Conservation (phyloP, 192 early-diverging fungal genomes). For the Dispira parvispora region DNA sequence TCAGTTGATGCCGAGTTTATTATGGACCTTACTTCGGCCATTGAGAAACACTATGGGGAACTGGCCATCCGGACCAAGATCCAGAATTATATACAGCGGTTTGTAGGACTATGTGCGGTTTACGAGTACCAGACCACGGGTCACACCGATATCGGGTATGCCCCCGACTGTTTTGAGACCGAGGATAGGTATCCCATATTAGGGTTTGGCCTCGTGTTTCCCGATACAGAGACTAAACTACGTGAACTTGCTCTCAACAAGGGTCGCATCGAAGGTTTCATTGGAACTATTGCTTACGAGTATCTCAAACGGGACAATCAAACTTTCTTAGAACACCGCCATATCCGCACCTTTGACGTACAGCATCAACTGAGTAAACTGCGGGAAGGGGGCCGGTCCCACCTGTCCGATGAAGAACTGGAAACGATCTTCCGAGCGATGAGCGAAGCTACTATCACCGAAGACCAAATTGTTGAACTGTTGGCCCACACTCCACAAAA, state of each 20-base stretch:
- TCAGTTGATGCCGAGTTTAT: constrained; percentile 25
- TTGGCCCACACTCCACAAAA: constrained; percentile 56
- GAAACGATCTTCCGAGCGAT: constrained; percentile 52
- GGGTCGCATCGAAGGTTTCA: constrained; percentile 77
- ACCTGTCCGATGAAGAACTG: constrained; percentile 40
- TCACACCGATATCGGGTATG: constrained; percentile 38
- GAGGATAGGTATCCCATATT: constrained; percentile 31
- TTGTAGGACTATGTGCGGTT: constrained; percentile 59
- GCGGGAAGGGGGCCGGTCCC: constrained; percentile 19
- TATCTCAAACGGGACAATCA: constrained; percentile 45
- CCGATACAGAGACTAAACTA: constrained; percentile 40
- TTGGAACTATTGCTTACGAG: constrained; percentile 56
- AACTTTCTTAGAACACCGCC: constrained; percentile 31
- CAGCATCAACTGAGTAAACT: constrained; percentile 47
- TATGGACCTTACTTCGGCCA: constrained; percentile 48
- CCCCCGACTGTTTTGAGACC: constrained; percentile 12
- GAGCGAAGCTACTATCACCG: constrained; percentile 42
- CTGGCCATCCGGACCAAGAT: constrained; percentile 74
- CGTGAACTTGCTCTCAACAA: constrained; percentile 57
- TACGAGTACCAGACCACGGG: constrained; percentile 57
- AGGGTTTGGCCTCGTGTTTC: constrained; percentile 54
- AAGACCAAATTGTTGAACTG: constrained; percentile 62
- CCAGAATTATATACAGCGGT: constrained; percentile 69
- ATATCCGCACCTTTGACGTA: constrained; percentile 51
- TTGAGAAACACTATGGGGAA: constrained; percentile 74